These are phyloP conservation scores for Phytophthora hybrid DNA, from an alignment of 352 stramenopile species.

Conservation along the genomic window DNA sequence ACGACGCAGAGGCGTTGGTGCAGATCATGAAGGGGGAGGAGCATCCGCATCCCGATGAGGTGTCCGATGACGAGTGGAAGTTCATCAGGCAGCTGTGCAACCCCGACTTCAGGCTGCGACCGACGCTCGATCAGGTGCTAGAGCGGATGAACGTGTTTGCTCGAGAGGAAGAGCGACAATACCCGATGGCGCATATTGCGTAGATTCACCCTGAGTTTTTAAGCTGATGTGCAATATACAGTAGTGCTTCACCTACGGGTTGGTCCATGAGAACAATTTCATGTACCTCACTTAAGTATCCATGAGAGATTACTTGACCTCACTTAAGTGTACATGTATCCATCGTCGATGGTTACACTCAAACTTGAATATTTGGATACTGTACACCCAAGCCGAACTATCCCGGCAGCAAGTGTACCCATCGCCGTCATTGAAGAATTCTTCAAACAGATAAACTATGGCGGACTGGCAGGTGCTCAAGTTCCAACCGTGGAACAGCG, in stretches of 20 bases:
- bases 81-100: constrained; percentile 23
- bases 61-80: constrained; percentile 16
- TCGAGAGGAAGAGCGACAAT: constrained; percentile 1
- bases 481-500: constrained; percentile 87
- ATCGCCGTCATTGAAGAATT: background rate
- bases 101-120: constrained; percentile 22
- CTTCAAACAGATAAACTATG: background rate
- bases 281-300: too few species aligned
- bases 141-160: constrained; percentile 19
- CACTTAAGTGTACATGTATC: too few species aligned
- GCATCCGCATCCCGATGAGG: constrained; percentile 12
- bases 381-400: background rate
- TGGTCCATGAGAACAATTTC: too few species aligned
- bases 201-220: too few species aligned
- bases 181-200: too few species aligned
- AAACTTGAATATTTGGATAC: constrained; percentile 1
- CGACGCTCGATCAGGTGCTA: constrained; percentile 22
- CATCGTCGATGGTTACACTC: background rate
- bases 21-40: constrained; percentile 22
- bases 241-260: too few species aligned
- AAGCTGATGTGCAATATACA: too few species aligned
- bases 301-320: too few species aligned
- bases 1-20: constrained; percentile 10
- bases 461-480: constrained; percentile 60
- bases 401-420: background rate